phyloP scores from a whole-genome alignment of 805 yeast species.

The Pichia gijzeniarum region DNA sequence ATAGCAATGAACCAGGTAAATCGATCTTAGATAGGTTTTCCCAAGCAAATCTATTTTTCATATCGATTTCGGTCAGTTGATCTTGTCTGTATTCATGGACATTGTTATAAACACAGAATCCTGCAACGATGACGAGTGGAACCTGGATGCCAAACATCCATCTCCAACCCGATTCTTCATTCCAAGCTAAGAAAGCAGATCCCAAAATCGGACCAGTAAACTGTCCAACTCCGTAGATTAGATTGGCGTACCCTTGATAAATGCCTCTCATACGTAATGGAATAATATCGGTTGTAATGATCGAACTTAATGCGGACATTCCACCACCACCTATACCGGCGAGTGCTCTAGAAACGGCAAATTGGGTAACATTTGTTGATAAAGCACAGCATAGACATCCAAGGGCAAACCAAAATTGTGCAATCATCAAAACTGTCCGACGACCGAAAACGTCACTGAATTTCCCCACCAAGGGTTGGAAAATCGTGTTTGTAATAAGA shows the following conservation, averaged over 20 bases:
- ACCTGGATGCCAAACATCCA: constrained; percentile 39
- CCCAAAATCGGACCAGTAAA: constrained; percentile 41
- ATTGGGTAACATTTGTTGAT: constrained; percentile 36
- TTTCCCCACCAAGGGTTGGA: constrained; percentile 70
- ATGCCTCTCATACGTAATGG: constrained; percentile 47
- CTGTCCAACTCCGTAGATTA: constrained; percentile 34
- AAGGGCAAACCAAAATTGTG: constrained; percentile 38
- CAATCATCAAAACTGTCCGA: constrained; percentile 36
- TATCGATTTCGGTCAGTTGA: constrained; percentile 17
- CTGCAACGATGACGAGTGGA: constrained; percentile 31
- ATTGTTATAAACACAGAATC: constrained; percentile 21
- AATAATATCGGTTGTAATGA: constrained; percentile 50
- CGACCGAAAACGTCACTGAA: constrained; percentile 61
- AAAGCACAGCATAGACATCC: constrained; percentile 41
- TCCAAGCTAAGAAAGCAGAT: constrained; percentile 31
- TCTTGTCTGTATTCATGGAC: constrained; percentile 30
- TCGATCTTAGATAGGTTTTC: constrained; percentile 34
- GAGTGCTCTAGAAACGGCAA: constrained; percentile 44
- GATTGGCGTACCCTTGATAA: constrained; percentile 44
- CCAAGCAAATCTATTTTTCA: constrained; percentile 26
- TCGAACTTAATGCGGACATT: constrained; percentile 42
- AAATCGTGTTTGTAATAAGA: constrained; percentile 61
- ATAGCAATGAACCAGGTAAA: constrained; percentile 34
- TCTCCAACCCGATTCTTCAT: constrained; percentile 36
- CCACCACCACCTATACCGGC: constrained; percentile 61